Conservation (phyloP, 106 monocot genomes). For the Xerophyta viscosa region DNA sequence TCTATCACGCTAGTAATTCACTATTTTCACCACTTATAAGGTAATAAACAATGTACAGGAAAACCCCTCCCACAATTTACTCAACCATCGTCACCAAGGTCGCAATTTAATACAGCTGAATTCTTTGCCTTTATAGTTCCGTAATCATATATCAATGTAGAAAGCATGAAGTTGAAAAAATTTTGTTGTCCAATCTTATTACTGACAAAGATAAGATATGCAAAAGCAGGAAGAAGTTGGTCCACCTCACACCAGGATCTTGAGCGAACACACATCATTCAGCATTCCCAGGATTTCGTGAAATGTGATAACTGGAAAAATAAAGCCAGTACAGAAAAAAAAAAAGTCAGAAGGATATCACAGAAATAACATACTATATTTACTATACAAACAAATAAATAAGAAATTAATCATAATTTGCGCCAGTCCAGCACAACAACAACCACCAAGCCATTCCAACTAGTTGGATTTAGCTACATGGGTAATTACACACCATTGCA, state of each 20-base stretch:
- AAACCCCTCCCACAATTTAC: not conserved
- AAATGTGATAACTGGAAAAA: too few species aligned
- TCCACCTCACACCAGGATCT: constrained; percentile 9
- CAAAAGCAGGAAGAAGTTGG: constrained; percentile 3
- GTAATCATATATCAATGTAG: constrained; percentile 4
- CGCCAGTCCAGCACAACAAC: too few species aligned
- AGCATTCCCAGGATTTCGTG: constrained; percentile 31
- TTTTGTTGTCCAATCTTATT: constrained; percentile 9
- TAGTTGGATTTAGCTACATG: too few species aligned
- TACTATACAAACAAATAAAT: too few species aligned
- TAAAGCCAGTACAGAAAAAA: too few species aligned
- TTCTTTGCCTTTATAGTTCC: constrained; percentile 3
- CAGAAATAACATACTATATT: too few species aligned
- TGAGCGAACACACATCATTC: constrained; percentile 22
- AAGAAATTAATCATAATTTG: too few species aligned
- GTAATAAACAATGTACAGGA: constrained; percentile 8
- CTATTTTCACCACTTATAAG: not conserved
- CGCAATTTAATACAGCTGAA: constrained; percentile 3
- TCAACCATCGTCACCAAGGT: constrained; percentile 30
- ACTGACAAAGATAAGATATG: not conserved
- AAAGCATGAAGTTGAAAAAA: not conserved
- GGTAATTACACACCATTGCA: too few species aligned
- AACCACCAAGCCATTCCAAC: too few species aligned
- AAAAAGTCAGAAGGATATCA: too few species aligned
- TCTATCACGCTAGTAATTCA: not conserved